Percentiles rank a stretch among this genome's conserved stretches.
These are phyloP conservation scores for Lactarius deliciosus DNA, from an alignment of 768 basidiomycete genomes.

Conservation along the genomic window DNA sequence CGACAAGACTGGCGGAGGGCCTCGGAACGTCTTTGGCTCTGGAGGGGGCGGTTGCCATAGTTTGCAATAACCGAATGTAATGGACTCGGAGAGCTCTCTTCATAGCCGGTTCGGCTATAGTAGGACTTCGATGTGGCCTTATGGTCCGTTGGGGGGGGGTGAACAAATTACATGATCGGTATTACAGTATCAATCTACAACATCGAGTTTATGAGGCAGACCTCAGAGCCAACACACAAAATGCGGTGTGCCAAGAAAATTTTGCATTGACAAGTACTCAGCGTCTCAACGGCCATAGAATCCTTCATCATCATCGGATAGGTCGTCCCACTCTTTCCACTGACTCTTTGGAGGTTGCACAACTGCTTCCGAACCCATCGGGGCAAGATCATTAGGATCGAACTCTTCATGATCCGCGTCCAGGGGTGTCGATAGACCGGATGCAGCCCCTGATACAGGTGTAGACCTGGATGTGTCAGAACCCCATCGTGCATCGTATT, in stretches of 20 bases:
- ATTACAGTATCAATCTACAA: not conserved
- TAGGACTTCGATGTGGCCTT: not conserved
- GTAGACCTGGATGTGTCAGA: not conserved
- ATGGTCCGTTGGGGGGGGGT: too few relatives aligned
- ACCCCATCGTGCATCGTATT: slow-evolving; percentile 21
- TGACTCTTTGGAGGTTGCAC: slow-evolving; percentile 7
- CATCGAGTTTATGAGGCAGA: not conserved
- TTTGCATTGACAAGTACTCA: not conserved
- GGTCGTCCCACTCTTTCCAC: slow-evolving; percentile 22
- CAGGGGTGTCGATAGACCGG: not conserved
- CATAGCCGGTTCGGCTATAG: not conserved
- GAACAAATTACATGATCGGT: not conserved
- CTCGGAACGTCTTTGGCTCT: slow-evolving; percentile 42
- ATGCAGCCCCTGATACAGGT: not conserved
- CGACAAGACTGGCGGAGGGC: slow-evolving; percentile 64
- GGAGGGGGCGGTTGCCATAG: slow-evolving; percentile 15
- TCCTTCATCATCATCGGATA: slow-evolving; percentile 18
- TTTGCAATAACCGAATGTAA: not conserved
- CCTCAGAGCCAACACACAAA: not conserved
- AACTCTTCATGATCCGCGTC: slow-evolving; percentile 16
- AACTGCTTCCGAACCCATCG: not conserved
- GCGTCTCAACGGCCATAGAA: slow-evolving; percentile 17
- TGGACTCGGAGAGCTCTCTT: not conserved
- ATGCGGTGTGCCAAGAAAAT: not conserved
- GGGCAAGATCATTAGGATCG: slow-evolving; percentile 28